A percentile compares a stretch with the other conserved stretches of the same genome.
Conservation (phyloP, 2,329 filamentous ascomycete species). For the Aspergillus brasiliensis region DNA sequence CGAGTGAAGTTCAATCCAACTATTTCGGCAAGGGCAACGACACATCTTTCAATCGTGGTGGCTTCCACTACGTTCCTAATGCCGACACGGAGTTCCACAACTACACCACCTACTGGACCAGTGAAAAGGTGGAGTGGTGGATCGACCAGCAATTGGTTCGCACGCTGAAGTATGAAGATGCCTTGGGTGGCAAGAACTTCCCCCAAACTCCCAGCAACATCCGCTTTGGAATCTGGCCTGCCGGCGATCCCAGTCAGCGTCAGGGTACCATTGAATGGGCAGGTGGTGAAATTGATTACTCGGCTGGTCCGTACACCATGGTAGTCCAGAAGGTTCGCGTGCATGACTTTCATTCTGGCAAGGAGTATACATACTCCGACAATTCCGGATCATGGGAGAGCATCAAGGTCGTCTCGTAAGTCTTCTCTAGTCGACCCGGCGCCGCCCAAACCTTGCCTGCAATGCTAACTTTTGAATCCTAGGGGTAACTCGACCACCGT, state of each 20-base stretch:
- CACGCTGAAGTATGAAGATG: slow-evolving; percentile 61
- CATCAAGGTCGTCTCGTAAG: slow-evolving; percentile 58
- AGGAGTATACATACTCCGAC: slow-evolving; percentile 69
- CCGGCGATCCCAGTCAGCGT: slow-evolving; percentile 51
- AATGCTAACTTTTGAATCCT: slow-evolving; percentile 24
- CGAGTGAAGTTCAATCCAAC: slow-evolving; percentile 68
- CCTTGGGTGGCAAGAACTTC: slow-evolving; percentile 59
- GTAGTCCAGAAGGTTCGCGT: slow-evolving; percentile 65
- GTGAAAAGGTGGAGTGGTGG: slow-evolving; percentile 65
- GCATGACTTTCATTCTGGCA: slow-evolving; percentile 60
- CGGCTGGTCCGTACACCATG: slow-evolving; percentile 71
- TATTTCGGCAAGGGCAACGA: slow-evolving; percentile 94
- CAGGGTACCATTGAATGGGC: slow-evolving; percentile 66
- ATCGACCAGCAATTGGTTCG: slow-evolving; percentile 65
- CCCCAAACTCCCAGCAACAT: slow-evolving; percentile 75
- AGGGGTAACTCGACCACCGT: slow-evolving; percentile 66
- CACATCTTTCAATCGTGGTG: slow-evolving; percentile 74
- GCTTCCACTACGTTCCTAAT: slow-evolving; percentile 67
- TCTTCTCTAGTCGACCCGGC: background rate
- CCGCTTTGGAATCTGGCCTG: slow-evolving; percentile 70
- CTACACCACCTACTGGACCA: slow-evolving; percentile 66
- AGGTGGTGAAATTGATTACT: slow-evolving; percentile 68
- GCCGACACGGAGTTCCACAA: slow-evolving; percentile 57
- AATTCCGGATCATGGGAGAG: slow-evolving; percentile 64
- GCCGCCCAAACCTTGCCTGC: background rate